Percentiles rank a stretch among this genome's conserved stretches.
Conservation (phyloP, 371 early-diverging fungal species). For the Circinella minor region DNA sequence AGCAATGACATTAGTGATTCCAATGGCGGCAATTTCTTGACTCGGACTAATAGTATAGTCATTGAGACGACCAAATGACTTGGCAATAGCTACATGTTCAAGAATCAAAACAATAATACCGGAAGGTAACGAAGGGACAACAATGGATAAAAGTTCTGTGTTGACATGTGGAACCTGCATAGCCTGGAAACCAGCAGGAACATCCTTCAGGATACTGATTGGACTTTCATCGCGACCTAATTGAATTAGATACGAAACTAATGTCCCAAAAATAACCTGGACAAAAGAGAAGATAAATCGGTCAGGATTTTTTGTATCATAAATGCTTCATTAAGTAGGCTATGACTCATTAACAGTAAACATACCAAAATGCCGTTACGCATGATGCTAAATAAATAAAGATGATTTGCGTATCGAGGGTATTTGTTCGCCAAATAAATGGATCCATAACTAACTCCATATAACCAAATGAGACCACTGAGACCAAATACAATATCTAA, state of each 20-base stretch:
- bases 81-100: constrained; percentile 85
- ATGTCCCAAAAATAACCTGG: constrained; percentile 44
- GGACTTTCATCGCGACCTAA: constrained; percentile 44
- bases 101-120: constrained; percentile 75
- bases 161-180: constrained; percentile 55
- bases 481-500: constrained; percentile 59
- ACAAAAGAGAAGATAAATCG: no score
- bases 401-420: constrained; percentile 41
- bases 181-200: constrained; percentile 72
- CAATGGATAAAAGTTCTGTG: constrained; percentile 37
- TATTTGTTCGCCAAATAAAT: constrained; percentile 37
- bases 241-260: constrained; percentile 48
- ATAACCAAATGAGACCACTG: constrained; percentile 47
- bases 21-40: constrained; percentile 89
- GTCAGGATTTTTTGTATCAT: no score
- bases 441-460: constrained; percentile 48
- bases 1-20: constrained; percentile 79
- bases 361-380: constrained; percentile 43
- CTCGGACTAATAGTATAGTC: constrained; percentile 66
- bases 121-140: constrained; percentile 62
- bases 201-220: constrained; percentile 67
- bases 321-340: no score
- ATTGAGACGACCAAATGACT: constrained; percentile 80
- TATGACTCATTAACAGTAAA: no score
- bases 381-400: constrained; percentile 58